Evolutionary conservation across 176 grass and related monocot species (phyloP).

Genomic region (Dactylis glomerata): DNA sequence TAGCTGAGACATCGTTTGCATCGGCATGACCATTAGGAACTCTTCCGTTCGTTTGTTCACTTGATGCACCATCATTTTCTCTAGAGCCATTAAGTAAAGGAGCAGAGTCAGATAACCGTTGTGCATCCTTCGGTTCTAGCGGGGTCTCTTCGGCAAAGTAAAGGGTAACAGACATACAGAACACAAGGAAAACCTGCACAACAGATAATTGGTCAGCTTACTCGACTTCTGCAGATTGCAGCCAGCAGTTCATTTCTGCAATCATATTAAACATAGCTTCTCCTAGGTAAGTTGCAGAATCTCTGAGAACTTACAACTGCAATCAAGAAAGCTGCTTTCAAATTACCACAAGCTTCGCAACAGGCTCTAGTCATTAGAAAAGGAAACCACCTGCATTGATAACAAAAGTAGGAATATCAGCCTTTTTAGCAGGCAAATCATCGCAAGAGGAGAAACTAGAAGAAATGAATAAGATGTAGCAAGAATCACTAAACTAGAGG

Average conservation of each 20-base stretch:
- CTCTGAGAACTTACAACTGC: slow-evolving; percentile 81
- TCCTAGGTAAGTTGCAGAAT: slow-evolving; percentile 19
- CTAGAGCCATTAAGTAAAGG: slow-evolving; percentile 73
- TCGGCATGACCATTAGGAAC: slow-evolving; percentile 42
- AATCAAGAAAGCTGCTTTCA: slow-evolving; percentile 96
- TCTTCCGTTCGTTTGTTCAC: slow-evolving; percentile 39
- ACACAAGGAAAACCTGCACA: slow-evolving; percentile 86
- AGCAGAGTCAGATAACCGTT: slow-evolving; percentile 70
- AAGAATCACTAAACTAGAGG: slow-evolving; percentile 3
- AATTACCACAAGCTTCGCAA: slow-evolving; percentile 95
- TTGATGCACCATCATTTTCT: slow-evolving; percentile 42
- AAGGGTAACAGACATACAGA: slow-evolving; percentile 84
- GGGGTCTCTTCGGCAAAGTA: slow-evolving; percentile 96
- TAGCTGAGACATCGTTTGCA: slow-evolving; percentile 31
- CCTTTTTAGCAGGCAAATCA: background rate
- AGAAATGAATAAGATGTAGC: background rate
- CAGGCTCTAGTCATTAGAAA: slow-evolving; percentile 90
- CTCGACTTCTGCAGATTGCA: slow-evolving; percentile 1
- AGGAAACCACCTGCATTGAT: slow-evolving; percentile 86
- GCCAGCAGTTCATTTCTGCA: background rate
- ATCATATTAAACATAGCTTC: background rate
- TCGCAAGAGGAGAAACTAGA: background rate
- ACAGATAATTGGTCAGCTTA: slow-evolving; percentile 17
- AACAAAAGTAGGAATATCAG: slow-evolving; percentile 29
- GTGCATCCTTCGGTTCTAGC: slow-evolving; percentile 48